Percentiles rank a stretch among this genome's conserved stretches.
These are phyloP conservation scores for Amylocarpus encephaloides DNA, from an alignment of 2,329 filamentous ascomycete genomes.

Conservation along the genomic window DNA sequence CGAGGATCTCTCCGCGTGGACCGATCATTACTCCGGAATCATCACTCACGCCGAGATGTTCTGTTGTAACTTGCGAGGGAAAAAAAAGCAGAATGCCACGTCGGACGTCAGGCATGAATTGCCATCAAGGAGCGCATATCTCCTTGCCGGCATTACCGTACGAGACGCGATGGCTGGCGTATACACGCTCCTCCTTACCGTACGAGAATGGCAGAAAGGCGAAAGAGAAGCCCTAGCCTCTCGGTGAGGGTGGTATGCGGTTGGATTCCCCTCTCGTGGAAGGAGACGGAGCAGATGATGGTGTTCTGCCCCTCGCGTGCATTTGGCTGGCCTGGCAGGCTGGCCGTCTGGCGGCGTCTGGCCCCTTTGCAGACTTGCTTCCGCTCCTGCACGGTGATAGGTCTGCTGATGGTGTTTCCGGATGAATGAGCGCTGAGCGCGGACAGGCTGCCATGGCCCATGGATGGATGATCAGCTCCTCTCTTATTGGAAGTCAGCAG, in stretches of 20 bases:
- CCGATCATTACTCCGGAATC: too few species aligned
- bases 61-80: background rate
- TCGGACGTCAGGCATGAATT: background rate
- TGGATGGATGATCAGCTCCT: background rate
- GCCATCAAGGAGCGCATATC: background rate
- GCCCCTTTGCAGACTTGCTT: background rate
- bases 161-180: background rate
- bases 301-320: background rate
- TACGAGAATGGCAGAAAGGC: background rate
- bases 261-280: background rate
- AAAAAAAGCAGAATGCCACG: background rate
- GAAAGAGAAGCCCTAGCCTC: background rate
- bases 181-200: background rate
- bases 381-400: conserved; percentile 6
- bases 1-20: too few species aligned
- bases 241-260: background rate
- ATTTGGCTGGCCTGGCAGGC: background rate
- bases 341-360: background rate
- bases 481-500: conserved; percentile 5
- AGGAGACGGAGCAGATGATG: background rate
- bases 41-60: background rate
- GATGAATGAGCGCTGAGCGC: conserved; percentile 7
- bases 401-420: conserved; percentile 9
- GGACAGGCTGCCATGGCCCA: conserved; percentile 7
- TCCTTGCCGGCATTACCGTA: background rate